Evolutionary conservation across 805 yeast species (phyloP), one percentile per base, ranked within the genome.

Genomic region (Spathaspora boniae): DNA sequence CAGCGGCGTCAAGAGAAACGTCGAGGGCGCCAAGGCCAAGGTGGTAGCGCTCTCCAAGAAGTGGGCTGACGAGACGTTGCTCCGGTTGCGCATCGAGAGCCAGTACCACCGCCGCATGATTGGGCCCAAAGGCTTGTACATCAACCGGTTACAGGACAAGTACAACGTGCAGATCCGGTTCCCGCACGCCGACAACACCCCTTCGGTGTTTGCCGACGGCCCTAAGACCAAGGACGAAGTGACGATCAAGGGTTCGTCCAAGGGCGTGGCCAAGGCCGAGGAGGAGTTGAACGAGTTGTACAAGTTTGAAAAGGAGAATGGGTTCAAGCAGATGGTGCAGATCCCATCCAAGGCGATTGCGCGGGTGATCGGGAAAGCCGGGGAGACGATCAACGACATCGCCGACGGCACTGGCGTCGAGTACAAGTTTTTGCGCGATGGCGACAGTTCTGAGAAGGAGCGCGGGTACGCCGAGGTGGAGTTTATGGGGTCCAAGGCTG

Each of bases 241-340:
- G 27, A 65, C 72, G 20, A 74, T 91, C 40, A 80, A 80, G 51
- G 97, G 97, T 37, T 95, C 97, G 33, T 85, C 97, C 17, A 82
- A 81, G 60, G 93, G 91, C 47, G 98, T 85, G 22, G 71, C 77
- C 22, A 80, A 80, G 56, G 94, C 94, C 22, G 78, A 78, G 55
- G 89, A 81, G 43, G 97, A 89, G 66, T 65, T 94, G 53, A 72
- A 74, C 47, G 96, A 88, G 38, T 72, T 94, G 43, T 69, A 86
- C 47, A 82, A 83, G 47, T 93, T 82, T 58, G 98, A 89, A 60
- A 81, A 75, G 51, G 95, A 86, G 48, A 86, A 88, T 54, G 91
- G 95, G 12, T 76, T 77, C 62, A 72, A 74, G 39, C 70, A 77
- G 45, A 62, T 66, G n/a, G 56, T 91, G 26, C 55, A 64, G 31